Conservation (phyloP, 768 basidiomycete genomes). For the Hysterangium stoloniferum region DNA sequence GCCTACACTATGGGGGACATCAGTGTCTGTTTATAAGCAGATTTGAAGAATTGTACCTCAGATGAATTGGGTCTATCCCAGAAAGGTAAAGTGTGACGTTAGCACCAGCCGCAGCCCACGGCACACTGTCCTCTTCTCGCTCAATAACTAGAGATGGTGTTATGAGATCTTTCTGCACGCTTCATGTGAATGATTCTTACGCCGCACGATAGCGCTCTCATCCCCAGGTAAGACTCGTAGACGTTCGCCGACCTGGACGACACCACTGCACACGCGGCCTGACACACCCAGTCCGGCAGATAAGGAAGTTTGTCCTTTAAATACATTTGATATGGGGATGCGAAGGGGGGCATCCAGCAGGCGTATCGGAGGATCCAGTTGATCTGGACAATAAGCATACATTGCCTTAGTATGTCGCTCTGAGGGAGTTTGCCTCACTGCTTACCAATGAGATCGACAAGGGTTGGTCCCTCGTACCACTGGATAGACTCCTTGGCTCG, state of each 20-base stretch:
- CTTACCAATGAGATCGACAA: slow-evolving; percentile 77
- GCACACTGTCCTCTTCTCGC: slow-evolving; percentile 63
- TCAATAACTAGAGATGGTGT: slow-evolving; percentile 59
- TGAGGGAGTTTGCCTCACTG: slow-evolving; percentile 6
- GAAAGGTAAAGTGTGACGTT: slow-evolving; percentile 84
- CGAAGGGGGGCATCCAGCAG: slow-evolving; percentile 73
- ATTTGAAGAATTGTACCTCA: slow-evolving; percentile 28
- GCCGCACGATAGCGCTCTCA: slow-evolving; percentile 68
- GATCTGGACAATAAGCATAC: too few species aligned
- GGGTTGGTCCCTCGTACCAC: slow-evolving; percentile 85
- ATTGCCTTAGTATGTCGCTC: too few species aligned
- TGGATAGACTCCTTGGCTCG: slow-evolving; percentile 39
- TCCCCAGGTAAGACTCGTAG: slow-evolving; percentile 87
- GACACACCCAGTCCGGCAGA: slow-evolving; percentile 59
- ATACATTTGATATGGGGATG: slow-evolving; percentile 91
- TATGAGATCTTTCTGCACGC: background rate
- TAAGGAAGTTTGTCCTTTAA: slow-evolving; percentile 77
- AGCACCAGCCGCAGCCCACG: slow-evolving; percentile 87
- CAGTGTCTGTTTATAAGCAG: background rate
- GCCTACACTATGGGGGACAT: slow-evolving; percentile 47
- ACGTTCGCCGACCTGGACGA: slow-evolving; percentile 88
- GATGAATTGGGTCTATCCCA: slow-evolving; percentile 75
- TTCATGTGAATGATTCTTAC: slow-evolving; percentile 34
- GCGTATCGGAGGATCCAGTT: slow-evolving; percentile 70
- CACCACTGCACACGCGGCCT: slow-evolving; percentile 78